Evolutionary conservation across 2,329 filamentous ascomycete species (phyloP), one percentile per base, ranked within the genome.

Genomic region (Trichoderma gracile): DNA sequence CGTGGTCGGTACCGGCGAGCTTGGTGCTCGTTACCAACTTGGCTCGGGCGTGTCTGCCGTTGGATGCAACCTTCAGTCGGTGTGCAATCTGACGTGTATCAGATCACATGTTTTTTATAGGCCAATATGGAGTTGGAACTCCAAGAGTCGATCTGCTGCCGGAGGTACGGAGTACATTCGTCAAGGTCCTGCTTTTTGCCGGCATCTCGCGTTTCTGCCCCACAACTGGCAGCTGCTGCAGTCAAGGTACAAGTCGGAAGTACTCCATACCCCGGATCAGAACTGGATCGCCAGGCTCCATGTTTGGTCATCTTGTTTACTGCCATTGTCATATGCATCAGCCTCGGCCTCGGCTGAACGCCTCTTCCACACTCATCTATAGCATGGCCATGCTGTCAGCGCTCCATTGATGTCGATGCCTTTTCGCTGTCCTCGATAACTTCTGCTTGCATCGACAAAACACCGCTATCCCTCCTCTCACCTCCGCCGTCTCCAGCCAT

Each of bases 401-500:
- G 10, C 33, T 38, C 33, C 55, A 30, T 46, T 56, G n/a, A 21
- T 43, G 27, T 33, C 49, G 30, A 33, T 25, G n/a, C 14, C 49
- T 19, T 50, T 42, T 47, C 12, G 33, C 19, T 15, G 21, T 40
- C 45, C 46, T 38, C 33, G 33, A 38, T 38, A 38, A 38, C 12
- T 38, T 14, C 33, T 38, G 2, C 38, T 57, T 4, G 45, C n/a
- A 43, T 25, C 40, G 23, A 61, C 15, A 30, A 33, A 50, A 10
- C 42, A 23, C 53, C 38, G n/a, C 33, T 21, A 30, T 25, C 64
- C 38, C 21, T 21, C 21, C 54, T 23, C 45, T 45, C 33, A 42
- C 40, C 25, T 47, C 47, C 43, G 49, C 64, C 23, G 59, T 40
- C 52, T 30, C 30, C 62, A 68, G 66, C 52, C 64, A 78, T 78